phyloP scores from a whole-genome alignment of 139 green algal genomes.

The Closterium sp. region DNA sequence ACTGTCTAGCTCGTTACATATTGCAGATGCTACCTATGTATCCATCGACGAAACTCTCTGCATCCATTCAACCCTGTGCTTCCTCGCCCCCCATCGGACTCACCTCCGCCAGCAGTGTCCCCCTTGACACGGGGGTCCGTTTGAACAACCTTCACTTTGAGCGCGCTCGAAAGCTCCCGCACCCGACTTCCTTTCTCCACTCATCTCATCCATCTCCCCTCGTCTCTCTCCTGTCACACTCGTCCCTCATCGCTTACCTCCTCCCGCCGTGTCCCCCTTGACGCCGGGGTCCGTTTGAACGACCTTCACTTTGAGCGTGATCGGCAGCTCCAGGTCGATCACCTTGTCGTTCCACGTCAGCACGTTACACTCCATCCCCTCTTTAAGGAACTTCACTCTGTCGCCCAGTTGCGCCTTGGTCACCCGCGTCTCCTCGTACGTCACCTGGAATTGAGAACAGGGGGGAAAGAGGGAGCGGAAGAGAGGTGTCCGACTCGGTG shows the following conservation, averaged over 20 bases:
- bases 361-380: conserved; percentile 72
- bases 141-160: not conserved
- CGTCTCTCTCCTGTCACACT: too few relatives aligned
- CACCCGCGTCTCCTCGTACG: conserved; percentile 93
- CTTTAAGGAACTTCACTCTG: conserved; percentile 89
- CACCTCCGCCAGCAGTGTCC: conserved; percentile 1
- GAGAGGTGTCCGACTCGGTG: too few relatives aligned
- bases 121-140: not conserved
- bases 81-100: not conserved
- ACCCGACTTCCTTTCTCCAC: too few relatives aligned
- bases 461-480: not conserved
- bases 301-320: conserved; percentile 45
- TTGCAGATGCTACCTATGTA: too few relatives aligned
- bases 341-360: conserved; percentile 84
- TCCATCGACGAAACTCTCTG: too few relatives aligned
- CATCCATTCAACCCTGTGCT: too few relatives aligned
- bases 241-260: too few relatives aligned
- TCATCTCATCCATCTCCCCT: not conserved
- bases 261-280: conserved; percentile 62
- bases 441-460: conserved; percentile 33
- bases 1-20: too few relatives aligned
- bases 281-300: conserved; percentile 78
- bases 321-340: conserved; percentile 46
- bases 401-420: conserved; percentile 61
- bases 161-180: too few relatives aligned